Conservation (phyloP, 1,139 yeast species). For the Zygosaccharomyces pseudobailii region DNA sequence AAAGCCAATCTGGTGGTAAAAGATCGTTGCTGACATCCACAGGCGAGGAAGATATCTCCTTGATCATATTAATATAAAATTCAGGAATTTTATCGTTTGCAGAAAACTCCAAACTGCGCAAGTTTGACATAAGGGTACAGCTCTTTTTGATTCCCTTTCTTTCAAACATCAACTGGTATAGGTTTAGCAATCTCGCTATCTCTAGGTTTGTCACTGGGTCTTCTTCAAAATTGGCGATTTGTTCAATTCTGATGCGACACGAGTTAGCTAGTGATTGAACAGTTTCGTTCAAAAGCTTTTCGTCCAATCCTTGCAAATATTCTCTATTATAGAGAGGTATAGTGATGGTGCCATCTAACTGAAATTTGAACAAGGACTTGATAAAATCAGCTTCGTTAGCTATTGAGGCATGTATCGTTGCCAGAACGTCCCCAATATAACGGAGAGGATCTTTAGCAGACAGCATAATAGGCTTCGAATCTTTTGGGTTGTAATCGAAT, state of each 20-base stretch:
- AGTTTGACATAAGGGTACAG: conserved; percentile 19
- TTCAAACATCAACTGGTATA: conserved; percentile 65
- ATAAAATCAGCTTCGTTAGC: conserved; percentile 84
- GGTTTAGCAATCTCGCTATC: conserved; percentile 56
- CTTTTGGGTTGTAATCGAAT: conserved; percentile 34
- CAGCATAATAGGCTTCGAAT: conserved; percentile 48
- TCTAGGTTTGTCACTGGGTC: conserved; percentile 52
- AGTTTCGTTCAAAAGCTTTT: conserved; percentile 36
- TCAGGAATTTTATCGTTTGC: conserved; percentile 23
- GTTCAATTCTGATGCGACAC: conserved; percentile 54
- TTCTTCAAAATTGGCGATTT: conserved; percentile 61
- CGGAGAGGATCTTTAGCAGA: conserved; percentile 78
- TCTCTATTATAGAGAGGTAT: conserved; percentile 28
- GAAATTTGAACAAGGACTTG: conserved; percentile 47
- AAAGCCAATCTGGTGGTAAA: conserved; percentile 71
- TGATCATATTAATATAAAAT: conserved; percentile 16
- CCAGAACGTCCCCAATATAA: conserved; percentile 81
- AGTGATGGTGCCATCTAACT: conserved; percentile 23
- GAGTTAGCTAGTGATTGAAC: conserved; percentile 49
- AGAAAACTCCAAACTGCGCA: conserved; percentile 17
- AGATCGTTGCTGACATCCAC: conserved; percentile 32
- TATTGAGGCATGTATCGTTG: conserved; percentile 83
- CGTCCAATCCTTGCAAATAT: conserved; percentile 31
- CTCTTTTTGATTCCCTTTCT: conserved; percentile 37
- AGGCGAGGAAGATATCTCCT: conserved; percentile 34